Conservation (phyloP, 2,329 filamentous ascomycete genomes). For the Diaporthe citrichinensis region DNA sequence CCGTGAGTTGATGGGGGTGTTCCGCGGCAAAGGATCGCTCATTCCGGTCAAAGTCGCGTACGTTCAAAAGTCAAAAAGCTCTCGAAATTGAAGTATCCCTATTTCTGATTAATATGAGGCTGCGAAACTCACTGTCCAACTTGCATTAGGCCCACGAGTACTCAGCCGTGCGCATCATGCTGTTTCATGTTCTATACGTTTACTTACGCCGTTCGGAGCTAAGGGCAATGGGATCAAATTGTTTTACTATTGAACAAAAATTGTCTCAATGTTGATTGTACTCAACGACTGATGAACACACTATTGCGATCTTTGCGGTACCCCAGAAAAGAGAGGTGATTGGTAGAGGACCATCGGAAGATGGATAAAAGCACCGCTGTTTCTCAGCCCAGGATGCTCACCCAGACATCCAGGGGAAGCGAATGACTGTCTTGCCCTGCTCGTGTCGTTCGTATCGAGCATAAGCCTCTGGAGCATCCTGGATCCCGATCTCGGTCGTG, state of each 20-base stretch:
- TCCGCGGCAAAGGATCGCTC: too few species aligned
- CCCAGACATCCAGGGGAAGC: slow-evolving; percentile 1
- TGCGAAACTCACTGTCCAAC: too few species aligned
- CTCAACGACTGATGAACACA: background rate
- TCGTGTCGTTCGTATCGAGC: slow-evolving; percentile 72
- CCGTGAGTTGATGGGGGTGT: too few species aligned
- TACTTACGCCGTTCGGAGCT: background rate
- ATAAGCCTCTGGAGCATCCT: slow-evolving; percentile 72
- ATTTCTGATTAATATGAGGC: too few species aligned
- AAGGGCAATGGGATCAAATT: background rate
- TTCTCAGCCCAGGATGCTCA: background rate
- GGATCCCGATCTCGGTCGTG: slow-evolving; percentile 62
- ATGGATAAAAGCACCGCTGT: background rate
- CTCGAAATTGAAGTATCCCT: too few species aligned
- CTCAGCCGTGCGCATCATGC: too few species aligned
- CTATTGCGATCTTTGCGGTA: background rate
- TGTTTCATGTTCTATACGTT: background rate
- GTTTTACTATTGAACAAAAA: background rate
- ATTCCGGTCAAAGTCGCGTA: too few species aligned
- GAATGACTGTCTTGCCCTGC: background rate
- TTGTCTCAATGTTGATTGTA: too few species aligned
- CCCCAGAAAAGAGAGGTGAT: background rate
- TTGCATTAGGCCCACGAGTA: too few species aligned
- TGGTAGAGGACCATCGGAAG: background rate
- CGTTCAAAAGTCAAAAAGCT: too few species aligned